Conservation (phyloP, 495 filamentous ascomycete genomes). For the Eremomyces bilateralis region DNA sequence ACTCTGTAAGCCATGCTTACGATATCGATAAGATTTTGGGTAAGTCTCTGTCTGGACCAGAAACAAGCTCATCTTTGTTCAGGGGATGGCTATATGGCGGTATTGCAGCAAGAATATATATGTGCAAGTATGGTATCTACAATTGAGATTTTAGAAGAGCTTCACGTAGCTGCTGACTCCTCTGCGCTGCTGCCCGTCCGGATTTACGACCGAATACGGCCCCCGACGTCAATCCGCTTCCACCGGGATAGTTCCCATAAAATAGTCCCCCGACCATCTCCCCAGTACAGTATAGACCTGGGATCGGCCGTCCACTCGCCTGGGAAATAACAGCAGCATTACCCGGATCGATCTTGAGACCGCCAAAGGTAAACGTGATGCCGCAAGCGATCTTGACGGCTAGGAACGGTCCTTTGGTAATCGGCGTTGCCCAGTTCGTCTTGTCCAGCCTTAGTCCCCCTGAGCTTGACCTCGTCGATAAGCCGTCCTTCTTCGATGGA, state of each 20-base stretch:
- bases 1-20: too few species aligned
- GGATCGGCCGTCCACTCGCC: slow-evolving; percentile 22
- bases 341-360: slow-evolving; percentile 27
- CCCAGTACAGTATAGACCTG: slow-evolving; percentile 32
- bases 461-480: slow-evolving; percentile 28
- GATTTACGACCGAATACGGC: slow-evolving; percentile 33
- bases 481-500: slow-evolving; percentile 31
- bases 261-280: slow-evolving; percentile 45
- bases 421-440: slow-evolving; percentile 39
- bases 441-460: slow-evolving; percentile 25
- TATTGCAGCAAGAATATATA: too few species aligned
- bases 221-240: slow-evolving; percentile 37
- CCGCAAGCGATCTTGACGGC: slow-evolving; percentile 37
- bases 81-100: too few species aligned
- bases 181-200: slow-evolving; percentile 22
- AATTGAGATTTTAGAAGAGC: too few species aligned
- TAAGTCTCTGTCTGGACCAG: too few species aligned
- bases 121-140: too few species aligned
- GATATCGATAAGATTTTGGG: too few species aligned
- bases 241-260: slow-evolving; percentile 41
- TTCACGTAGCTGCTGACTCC: too few species aligned
- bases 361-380: slow-evolving; percentile 46
- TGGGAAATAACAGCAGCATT: slow-evolving; percentile 26
- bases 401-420: slow-evolving; percentile 32
- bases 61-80: too few species aligned